A percentile compares a stretch with the other conserved stretches of the same genome.
Conservation (phyloP, 2,329 filamentous ascomycete genomes). For the Aaosphaeria arxii region DNA sequence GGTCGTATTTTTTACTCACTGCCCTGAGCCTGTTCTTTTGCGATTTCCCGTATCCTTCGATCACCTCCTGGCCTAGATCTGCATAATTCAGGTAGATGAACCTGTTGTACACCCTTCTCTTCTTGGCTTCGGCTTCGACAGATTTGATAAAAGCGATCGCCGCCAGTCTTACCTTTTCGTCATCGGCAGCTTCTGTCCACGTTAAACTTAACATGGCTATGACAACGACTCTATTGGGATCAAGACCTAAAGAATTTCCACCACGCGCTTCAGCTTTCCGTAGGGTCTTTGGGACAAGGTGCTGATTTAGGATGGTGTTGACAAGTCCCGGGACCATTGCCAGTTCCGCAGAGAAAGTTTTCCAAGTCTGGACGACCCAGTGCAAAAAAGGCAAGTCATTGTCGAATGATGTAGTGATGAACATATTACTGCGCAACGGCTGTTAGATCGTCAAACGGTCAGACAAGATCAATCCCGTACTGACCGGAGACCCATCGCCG, state of each 20-base stretch:
- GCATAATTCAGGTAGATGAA: slow-evolving; percentile 37
- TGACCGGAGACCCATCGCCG: too few relatives aligned
- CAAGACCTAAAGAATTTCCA: not conserved
- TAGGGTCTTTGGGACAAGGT: too few relatives aligned
- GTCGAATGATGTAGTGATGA: too few relatives aligned
- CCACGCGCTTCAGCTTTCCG: too few relatives aligned
- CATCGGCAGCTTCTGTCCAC: not conserved
- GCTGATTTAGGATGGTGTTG: too few relatives aligned
- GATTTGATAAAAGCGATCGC: not conserved
- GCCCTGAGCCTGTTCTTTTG: slow-evolving; percentile 23
- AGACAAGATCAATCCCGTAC: too few relatives aligned
- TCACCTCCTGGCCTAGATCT: slow-evolving; percentile 33
- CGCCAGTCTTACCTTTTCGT: not conserved
- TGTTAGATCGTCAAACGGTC: too few relatives aligned
- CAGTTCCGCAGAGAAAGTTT: too few relatives aligned
- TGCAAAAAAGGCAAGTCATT: too few relatives aligned
- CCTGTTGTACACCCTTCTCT: slow-evolving; percentile 13
- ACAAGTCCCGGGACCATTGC: too few relatives aligned
- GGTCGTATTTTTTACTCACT: slow-evolving; percentile 36
- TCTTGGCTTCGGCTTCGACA: slow-evolving; percentile 7
- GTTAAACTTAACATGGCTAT: not conserved
- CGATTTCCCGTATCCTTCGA: slow-evolving; percentile 26
- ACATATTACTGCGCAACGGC: too few relatives aligned
- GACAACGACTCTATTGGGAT: not conserved
- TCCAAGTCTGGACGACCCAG: too few relatives aligned